Percentiles rank a stretch among this genome's conserved stretches.
Conservation (phyloP, 768 basidiomycete genomes). For the Collybia mongolica region DNA sequence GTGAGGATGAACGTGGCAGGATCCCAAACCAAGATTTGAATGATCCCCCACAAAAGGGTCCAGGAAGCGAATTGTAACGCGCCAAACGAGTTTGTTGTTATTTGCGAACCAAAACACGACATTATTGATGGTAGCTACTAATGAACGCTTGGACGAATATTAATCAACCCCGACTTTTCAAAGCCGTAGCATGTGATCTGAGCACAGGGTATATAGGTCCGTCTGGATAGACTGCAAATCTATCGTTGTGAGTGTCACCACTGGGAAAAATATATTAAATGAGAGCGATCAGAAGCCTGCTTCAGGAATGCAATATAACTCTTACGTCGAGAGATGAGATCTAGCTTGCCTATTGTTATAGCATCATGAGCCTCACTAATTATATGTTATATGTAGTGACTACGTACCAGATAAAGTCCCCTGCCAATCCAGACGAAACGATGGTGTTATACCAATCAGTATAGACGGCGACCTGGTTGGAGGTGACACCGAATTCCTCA, state of each 20-base stretch:
- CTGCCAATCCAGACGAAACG: constrained; percentile 51
- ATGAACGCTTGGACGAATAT: no score
- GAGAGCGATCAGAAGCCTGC: neutral
- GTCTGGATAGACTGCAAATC: constrained; percentile 49
- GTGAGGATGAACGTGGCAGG: constrained; percentile 4
- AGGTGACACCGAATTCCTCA: constrained; percentile 65
- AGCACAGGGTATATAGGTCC: constrained; percentile 40
- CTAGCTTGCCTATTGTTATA: constrained; percentile 26
- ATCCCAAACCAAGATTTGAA: no score
- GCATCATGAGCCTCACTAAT: neutral
- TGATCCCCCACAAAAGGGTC: no score
- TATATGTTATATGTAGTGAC: no score
- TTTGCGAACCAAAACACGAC: neutral
- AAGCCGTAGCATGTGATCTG: constrained; percentile 36
- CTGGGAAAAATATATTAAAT: constrained; percentile 12
- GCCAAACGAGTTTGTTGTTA: constrained; percentile 17
- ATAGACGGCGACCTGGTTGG: constrained; percentile 45
- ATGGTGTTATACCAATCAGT: constrained; percentile 54
- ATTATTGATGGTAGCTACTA: neutral
- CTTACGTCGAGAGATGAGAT: constrained; percentile 28
- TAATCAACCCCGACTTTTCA: constrained; percentile 35
- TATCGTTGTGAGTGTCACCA: constrained; percentile 51
- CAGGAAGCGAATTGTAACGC: constrained; percentile 11
- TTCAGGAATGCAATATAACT: neutral
- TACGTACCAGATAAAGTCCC: constrained; percentile 57